These are phyloP conservation scores for Alloascoidea africana DNA, from an alignment of 805 yeast genomes.

Conservation along the genomic window DNA sequence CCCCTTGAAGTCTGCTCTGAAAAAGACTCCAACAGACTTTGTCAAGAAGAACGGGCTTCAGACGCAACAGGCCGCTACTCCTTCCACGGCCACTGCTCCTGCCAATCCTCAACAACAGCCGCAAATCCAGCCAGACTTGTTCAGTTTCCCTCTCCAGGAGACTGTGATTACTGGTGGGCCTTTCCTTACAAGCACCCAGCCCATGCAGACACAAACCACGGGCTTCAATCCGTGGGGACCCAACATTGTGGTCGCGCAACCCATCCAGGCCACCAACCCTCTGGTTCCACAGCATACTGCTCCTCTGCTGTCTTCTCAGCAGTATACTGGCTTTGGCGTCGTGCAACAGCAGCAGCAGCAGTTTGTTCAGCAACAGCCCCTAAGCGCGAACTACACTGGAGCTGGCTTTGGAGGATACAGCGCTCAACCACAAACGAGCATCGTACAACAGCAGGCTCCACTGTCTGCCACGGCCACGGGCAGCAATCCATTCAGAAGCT, in stretches of 20 bases:
- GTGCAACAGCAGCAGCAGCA: slow-evolving; percentile 10
- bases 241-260: slow-evolving; percentile 6
- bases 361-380: slow-evolving; percentile 9
- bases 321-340: background rate
- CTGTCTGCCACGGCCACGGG: slow-evolving; percentile 5
- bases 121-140: slow-evolving; percentile 3
- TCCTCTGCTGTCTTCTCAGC: slow-evolving; percentile 3
- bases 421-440: slow-evolving; percentile 7
- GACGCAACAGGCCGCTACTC: slow-evolving; percentile 16
- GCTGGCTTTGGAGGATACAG: slow-evolving; percentile 13
- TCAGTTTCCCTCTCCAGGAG: slow-evolving; percentile 9
- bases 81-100: slow-evolving; percentile 7
- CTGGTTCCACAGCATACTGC: slow-evolving; percentile 7
- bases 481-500: slow-evolving; percentile 7
- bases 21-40: slow-evolving; percentile 8
- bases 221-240: slow-evolving; percentile 4
- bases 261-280: slow-evolving; percentile 9
- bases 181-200: slow-evolving; percentile 8
- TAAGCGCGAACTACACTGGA: slow-evolving; percentile 9
- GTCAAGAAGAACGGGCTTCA: slow-evolving; percentile 10
- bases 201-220: slow-evolving; percentile 6
- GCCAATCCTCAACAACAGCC: slow-evolving; percentile 10
- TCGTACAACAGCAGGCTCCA: slow-evolving; percentile 4
- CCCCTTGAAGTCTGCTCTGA: slow-evolving; percentile 10
- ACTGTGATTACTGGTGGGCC: slow-evolving; percentile 12